Conservation (phyloP, 2,329 filamentous ascomycete species). For the Pseudovirgaria hyperparasitica region DNA sequence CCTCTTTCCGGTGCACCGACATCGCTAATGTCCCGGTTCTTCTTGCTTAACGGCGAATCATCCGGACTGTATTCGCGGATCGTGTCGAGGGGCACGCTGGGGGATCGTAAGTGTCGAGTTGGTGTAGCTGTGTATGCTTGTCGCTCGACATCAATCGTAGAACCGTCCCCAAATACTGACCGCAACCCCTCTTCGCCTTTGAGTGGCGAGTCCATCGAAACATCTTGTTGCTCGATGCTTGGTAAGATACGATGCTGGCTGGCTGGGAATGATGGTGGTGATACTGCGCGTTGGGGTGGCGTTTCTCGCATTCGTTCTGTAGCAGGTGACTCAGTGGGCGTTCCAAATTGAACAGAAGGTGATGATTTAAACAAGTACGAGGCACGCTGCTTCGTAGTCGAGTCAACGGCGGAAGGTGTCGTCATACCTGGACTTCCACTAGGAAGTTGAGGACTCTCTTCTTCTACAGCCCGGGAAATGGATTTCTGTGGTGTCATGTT, state of each 20-base stretch:
- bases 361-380: slow-evolving; percentile 24
- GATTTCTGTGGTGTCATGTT: no score
- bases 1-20: slow-evolving; percentile 29
- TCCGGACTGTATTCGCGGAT: slow-evolving; percentile 40
- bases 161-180: slow-evolving; percentile 22
- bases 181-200: slow-evolving; percentile 12
- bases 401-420: slow-evolving; percentile 18
- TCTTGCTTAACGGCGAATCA: slow-evolving; percentile 26
- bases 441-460: no score
- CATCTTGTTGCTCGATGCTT: not conserved
- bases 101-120: slow-evolving; percentile 14
- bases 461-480: no score
- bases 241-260: not conserved
- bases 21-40: slow-evolving; percentile 29
- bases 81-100: slow-evolving; percentile 30
- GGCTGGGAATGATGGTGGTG: slow-evolving; percentile 3
- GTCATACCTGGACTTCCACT: no score
- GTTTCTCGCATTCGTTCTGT: slow-evolving; percentile 7
- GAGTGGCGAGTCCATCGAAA: slow-evolving; percentile 3
- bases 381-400: slow-evolving; percentile 21
- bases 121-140: slow-evolving; percentile 12
- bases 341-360: slow-evolving; percentile 15
- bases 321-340: slow-evolving; percentile 11
- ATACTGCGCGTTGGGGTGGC: slow-evolving; percentile 9
- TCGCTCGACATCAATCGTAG: slow-evolving; percentile 12